Base-by-base conservation (phyloP, 2,329 filamentous ascomycete species). In the Colletotrichum tropicicola region DNA sequence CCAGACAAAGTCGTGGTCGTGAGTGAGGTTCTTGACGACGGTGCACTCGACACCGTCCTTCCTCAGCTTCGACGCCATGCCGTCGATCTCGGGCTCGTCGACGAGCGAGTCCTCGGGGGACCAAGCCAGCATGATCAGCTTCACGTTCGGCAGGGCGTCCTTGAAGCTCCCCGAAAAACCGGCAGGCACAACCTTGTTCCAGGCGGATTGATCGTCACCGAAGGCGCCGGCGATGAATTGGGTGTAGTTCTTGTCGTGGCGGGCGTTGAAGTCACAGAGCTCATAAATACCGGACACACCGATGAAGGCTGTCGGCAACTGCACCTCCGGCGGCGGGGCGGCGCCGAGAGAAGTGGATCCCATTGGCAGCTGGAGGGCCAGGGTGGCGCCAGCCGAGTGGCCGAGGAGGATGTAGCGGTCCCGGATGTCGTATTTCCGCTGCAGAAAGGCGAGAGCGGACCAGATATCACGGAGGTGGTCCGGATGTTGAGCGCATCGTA, bases 271-370 rank as follows among this genome's bases (percentile, higher is more conserved):
- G 0, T 82, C 82, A 7, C 80, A 80, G 9, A 93, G 75, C 71
- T 91, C 86, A 74, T 92, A 92, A 21, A 93, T 87, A 1, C 91
- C 91, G 59, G 86, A 85, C 19, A 91, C 76, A 32, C 88, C 85
- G 5, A 92, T 73, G n/a, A 92, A 76, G 4, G 83, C 85, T 3
- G 77, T 71, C 0, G 88, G 88, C 17, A 80, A 72, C 6, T 74
- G 75, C 4, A 79, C 72, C 8, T 68, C 69, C 4, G 43, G 51
- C 7, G 75, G 70, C 7, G 69, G 61, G 15, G 62, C 25, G 44
- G 69, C 51, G 59, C 61, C 54, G 17, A 77, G 66, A 51, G 78
- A 70, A 15, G 68, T 67, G 39, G 77, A 71, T 45, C 78, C 78
- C 82, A 85, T 85, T 30, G 86, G 75, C 12, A 86, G 74, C 76